phyloP scores from a whole-genome alignment of 257 asterid species.

The Solanum ossicruentum region DNA sequence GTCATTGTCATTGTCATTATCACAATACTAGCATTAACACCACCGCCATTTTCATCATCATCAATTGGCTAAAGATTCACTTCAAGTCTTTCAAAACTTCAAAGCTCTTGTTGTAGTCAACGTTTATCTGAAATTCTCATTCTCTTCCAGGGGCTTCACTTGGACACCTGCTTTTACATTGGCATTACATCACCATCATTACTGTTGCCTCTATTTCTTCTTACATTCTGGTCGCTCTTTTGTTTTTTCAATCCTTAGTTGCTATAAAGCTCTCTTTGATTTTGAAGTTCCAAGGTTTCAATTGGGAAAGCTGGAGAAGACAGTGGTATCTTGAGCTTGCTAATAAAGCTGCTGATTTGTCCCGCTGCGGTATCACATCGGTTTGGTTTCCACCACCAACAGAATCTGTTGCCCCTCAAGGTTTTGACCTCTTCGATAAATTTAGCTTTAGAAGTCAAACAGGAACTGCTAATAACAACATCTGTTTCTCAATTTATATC shows the following conservation, averaged over 20 bases:
- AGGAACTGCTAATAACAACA: neutral
- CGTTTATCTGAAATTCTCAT: neutral
- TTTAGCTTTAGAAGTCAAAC: neutral
- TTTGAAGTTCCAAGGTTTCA: constrained; percentile 35
- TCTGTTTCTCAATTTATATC: neutral
- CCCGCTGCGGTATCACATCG: constrained; percentile 29
- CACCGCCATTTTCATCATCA: neutral
- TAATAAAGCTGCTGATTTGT: constrained; percentile 27
- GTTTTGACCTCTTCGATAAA: constrained; percentile 2
- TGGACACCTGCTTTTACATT: neutral
- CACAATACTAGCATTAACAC: neutral
- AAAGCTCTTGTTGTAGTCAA: neutral
- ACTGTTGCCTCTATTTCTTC: neutral
- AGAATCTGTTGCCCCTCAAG: constrained; percentile 39
- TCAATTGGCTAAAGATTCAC: neutral
- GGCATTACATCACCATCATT: neutral
- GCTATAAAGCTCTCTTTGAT: neutral
- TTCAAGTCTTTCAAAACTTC: neutral
- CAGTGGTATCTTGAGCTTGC: constrained; percentile 32
- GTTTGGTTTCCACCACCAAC: constrained; percentile 40
- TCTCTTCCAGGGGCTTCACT: neutral
- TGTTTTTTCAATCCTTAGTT: neutral
- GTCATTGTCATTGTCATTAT: neutral
- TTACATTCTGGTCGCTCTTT: neutral
- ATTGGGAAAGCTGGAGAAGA: constrained; percentile 39